Base-by-base conservation (phyloP, 805 yeast genomes). In the Monosporozyma aerobia region DNA sequence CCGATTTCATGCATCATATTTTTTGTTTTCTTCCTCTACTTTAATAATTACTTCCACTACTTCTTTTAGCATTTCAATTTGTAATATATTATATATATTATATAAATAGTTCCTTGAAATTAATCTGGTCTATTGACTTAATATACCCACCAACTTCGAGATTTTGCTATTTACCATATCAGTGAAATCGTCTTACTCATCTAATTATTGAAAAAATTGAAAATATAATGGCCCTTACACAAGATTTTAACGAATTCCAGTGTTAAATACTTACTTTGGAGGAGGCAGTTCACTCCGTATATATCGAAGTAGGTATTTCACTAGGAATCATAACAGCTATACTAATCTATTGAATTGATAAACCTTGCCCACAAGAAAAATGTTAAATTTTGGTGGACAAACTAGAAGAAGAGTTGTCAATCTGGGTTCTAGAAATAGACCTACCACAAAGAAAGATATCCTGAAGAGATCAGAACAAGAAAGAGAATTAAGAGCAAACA, bases 381-480 rank as follows among this genome's bases (percentile, higher is more conserved):
- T 71, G 73, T 48, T 70, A 53, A 81, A 83, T 70, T 87, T 87
- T 70, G 77, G 81, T 10, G 95, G 95, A 5, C 82, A 80, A 58
- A 73, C 81, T 19, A 72, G 73, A 50, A 76, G 80, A 56, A 72
- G 81, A 51, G 72, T 85, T 39, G 78, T 77, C 51, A 92, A 72
- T 74, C 80, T 59, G 77, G 92, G 62, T 71, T 84, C 64, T 57
- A 74, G 59, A 56, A 66, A 67, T 67, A 60, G 61, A 61, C 29
- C 47, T 14, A 67, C 50, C 51, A 69, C 55, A 61, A 76, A 65
- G 67, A 73, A 54, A 59, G 71, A 52, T 65, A 76, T 58, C 73
- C 68, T 92, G n/a, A 79, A 77, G 53, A 81, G 78, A 57, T 82
- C 95, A 3, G 79, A 80, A 58, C 70, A 70, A 41, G 89, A 87